Base-by-base conservation (phyloP, 257 asterid genomes). In the Solanum stenotomum region DNA sequence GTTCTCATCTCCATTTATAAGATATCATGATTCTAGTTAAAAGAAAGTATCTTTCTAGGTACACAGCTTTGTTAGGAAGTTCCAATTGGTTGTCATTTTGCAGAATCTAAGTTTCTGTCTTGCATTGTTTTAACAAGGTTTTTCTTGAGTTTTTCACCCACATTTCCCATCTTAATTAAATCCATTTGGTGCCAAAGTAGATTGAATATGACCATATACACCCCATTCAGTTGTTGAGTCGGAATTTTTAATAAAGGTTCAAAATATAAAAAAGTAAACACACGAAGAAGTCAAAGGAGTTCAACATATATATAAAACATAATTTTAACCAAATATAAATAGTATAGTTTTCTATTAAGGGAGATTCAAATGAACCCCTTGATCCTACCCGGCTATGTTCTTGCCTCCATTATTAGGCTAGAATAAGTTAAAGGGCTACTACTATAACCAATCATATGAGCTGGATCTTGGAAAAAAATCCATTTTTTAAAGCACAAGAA, bases 321-420 rank as follows among this genome's bases (percentile, higher is more conserved):
- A 65, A 25, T 12, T 65, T 25, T 5, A 65, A 25, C 0, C 8
- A 25, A 2, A 25, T 0, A 25, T 5, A 65, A 25, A 65, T 0
- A 25, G 33, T 65, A 0, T 25, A 65, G 2, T 25, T 11, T 65
- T 65, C 4, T 0, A 0, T 25, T 2, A 4, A 65, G 6, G 0
- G 10, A 65, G 2, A 11, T 65, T 11, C 0, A 12, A 25, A 65
- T 65, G 20, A 65, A 65, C 2, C 18, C 34, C 18, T 65, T 1
- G 9, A 25, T 25, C 20, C 33, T 65, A 65, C 34, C 18, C 13
- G 3, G 0, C 71, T 63, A 0, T 2, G 16, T 4, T 2, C 0
- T 1, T 20, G 5, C 68, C 31, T 2, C 71, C 9, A 14, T 15
- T 70, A 29, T 38, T 40, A 40, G 13, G 78, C 22, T 71, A 15